Percentiles rank a stretch among this genome's conserved stretches.
Evolutionary conservation across 148 eudicot species (phyloP).

Genomic region (Agrostemma githago): DNA sequence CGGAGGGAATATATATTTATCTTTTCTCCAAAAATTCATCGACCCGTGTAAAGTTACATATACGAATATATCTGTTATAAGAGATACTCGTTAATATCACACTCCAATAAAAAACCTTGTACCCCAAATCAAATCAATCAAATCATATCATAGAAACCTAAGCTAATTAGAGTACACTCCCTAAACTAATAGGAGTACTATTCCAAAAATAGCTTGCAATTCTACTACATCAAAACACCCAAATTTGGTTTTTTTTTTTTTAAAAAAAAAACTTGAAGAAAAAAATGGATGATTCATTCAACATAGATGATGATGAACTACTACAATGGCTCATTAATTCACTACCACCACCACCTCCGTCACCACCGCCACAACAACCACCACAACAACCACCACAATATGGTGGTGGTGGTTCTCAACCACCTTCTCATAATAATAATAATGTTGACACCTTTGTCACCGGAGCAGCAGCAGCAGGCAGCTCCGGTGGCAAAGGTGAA

Average conservation of each 20-base stretch:
- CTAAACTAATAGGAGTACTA: too few species aligned
- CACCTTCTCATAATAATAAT: not conserved
- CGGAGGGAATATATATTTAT: too few species aligned
- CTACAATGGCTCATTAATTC: slow-evolving; percentile 1
- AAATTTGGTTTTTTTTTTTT: not conserved
- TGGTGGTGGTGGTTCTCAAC: not conserved
- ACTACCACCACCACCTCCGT: not conserved
- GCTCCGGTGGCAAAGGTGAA: not conserved
- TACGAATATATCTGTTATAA: too few species aligned
- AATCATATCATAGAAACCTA: not conserved
- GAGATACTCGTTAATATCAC: too few species aligned
- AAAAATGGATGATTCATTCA: slow-evolving; percentile 1
- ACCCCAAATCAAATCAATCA: not conserved
- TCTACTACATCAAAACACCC: not conserved
- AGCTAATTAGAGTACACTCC: too few species aligned
- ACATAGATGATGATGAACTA: slow-evolving; percentile 12
- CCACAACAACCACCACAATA: too few species aligned
- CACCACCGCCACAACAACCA: not conserved
- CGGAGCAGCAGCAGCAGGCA: too few species aligned
- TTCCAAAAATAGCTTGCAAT: too few species aligned
- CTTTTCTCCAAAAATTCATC: too few species aligned
- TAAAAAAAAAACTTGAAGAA: not conserved
- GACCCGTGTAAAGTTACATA: too few species aligned
- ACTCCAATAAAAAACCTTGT: not conserved
- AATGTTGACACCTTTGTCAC: not conserved